Conservation (phyloP, 768 basidiomycete species). For the Chalciporus pseudorubinellus region DNA sequence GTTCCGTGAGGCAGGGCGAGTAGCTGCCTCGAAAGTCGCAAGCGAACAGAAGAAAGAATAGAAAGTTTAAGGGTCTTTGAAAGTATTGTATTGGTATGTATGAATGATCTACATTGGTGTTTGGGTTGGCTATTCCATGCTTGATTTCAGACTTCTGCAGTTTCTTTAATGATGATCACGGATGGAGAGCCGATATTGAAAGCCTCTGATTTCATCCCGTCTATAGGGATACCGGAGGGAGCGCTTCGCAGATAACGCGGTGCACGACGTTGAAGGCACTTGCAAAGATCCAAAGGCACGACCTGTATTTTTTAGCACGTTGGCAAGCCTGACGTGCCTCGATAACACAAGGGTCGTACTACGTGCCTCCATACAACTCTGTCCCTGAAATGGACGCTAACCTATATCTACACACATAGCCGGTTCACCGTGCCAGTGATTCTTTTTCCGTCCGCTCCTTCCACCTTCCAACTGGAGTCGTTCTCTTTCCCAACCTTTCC, state of each 20-base stretch:
- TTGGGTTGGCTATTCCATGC: background rate
- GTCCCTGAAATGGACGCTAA: conserved; percentile 14
- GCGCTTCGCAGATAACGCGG: background rate
- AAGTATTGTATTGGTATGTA: background rate
- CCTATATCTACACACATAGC: conserved; percentile 4
- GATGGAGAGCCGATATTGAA: background rate
- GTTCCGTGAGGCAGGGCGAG: conserved; percentile 45
- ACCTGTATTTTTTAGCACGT: background rate
- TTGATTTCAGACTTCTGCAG: background rate
- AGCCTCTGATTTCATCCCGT: background rate
- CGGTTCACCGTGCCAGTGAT: background rate
- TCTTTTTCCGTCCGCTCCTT: conserved; percentile 8
- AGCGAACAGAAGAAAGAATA: background rate
- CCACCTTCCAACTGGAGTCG: conserved; percentile 14
- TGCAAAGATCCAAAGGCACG: background rate
- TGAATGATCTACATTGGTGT: background rate
- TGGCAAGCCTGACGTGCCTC: background rate
- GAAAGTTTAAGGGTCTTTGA: background rate
- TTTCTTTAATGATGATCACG: background rate
- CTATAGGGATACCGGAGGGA: background rate
- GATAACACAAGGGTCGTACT: background rate
- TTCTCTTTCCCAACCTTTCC: conserved; percentile 9
- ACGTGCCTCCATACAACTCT: background rate
- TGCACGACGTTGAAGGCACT: background rate
- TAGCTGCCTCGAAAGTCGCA: background rate